Evolutionary conservation across 305 asterid species (phyloP), one percentile per base, ranked within the genome.

Genomic region (Fraxinus velutina): DNA sequence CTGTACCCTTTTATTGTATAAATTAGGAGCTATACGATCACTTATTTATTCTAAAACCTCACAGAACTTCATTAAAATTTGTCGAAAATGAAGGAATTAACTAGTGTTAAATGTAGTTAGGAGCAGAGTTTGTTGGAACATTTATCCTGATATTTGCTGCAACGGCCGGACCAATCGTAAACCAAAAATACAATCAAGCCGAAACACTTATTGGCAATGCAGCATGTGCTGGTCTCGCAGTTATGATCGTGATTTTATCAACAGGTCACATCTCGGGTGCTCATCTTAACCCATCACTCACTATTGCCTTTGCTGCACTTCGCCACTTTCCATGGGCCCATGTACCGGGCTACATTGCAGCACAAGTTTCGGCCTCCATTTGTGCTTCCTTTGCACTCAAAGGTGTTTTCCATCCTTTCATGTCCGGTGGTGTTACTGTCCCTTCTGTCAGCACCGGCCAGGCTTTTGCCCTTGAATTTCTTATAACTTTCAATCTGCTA

Each of bases 231-330:
- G 98, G 98, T 10, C 90, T 92, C 50, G 98, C 97, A 0, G 98
- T 92, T 79, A 95, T 95, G 98, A 91, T 95, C n/a, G 94, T 95
- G 75, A 95, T 95, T 77, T 88, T 95, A 27, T 90, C 98, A 0
- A 93, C 97, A 0, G 98, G 98, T 7, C 98, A 95, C 87, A 95
- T 95, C 84, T 95, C 98, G 0, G 98, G 98, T 4, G 98, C 98
- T 2, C 98, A 95, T 83, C 92, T 95, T 6, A 95, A 95, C 83
- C 98, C 98, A 0, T 89, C 98, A 0, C 90, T 95, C 78, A 92
- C 98, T 68, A 86, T 95, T 0, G 98, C 98, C 60, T 95, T 95
- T 21, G 98, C 98, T 0, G 92, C 91, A 4, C 91, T 95, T 42
- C 96, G 98, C 75, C 98, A 95, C 86, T 95, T 95, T 87, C 98